Evolutionary conservation across 2,329 filamentous ascomycete species (phyloP).

Genomic region (Ramularia endophylla): DNA sequence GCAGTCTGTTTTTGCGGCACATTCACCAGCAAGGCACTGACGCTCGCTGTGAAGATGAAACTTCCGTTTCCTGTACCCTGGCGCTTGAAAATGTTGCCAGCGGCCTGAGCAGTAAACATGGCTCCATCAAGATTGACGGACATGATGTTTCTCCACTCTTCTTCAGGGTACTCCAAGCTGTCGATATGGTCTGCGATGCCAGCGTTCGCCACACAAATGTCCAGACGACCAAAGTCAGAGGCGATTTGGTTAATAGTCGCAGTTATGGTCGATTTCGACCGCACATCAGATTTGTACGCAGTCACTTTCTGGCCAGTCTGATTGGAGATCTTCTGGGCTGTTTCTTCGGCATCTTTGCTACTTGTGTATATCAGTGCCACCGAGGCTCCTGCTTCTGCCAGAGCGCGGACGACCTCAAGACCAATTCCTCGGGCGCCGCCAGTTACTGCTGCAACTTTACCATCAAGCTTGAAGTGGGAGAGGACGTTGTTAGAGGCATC

Average conservation of each 20-base stretch:
- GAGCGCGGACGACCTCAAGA: slow-evolving; percentile 80
- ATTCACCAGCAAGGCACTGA: slow-evolving; percentile 86
- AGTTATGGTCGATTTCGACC: slow-evolving; percentile 61
- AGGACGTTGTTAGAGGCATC: slow-evolving; percentile 14
- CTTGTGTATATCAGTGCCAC: slow-evolving; percentile 88
- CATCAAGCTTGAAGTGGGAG: slow-evolving; percentile 66
- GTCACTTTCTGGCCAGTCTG: slow-evolving; percentile 17
- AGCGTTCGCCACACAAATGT: slow-evolving; percentile 83
- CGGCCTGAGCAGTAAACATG: slow-evolving; percentile 73
- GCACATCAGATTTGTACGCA: slow-evolving; percentile 68
- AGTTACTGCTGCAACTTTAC: slow-evolving; percentile 74
- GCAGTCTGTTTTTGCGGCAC: slow-evolving; percentile 77
- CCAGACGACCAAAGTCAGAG: slow-evolving; percentile 65
- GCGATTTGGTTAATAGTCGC: slow-evolving; percentile 65
- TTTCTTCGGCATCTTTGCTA: slow-evolving; percentile 47
- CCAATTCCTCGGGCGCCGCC: slow-evolving; percentile 82
- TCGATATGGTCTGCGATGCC: slow-evolving; percentile 66
- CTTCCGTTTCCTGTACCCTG: slow-evolving; percentile 63
- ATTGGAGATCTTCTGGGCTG: slow-evolving; percentile 11
- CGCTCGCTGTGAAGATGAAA: slow-evolving; percentile 90
- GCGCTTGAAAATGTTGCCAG: slow-evolving; percentile 80
- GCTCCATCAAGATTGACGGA: slow-evolving; percentile 67
- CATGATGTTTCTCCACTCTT: slow-evolving; percentile 47
- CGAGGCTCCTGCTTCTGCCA: slow-evolving; percentile 79
- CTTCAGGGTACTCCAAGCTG: slow-evolving; percentile 13